Evolutionary conservation across 2,329 filamentous ascomycete genomes (phyloP).

Genomic region (Alternaria postmessia): DNA sequence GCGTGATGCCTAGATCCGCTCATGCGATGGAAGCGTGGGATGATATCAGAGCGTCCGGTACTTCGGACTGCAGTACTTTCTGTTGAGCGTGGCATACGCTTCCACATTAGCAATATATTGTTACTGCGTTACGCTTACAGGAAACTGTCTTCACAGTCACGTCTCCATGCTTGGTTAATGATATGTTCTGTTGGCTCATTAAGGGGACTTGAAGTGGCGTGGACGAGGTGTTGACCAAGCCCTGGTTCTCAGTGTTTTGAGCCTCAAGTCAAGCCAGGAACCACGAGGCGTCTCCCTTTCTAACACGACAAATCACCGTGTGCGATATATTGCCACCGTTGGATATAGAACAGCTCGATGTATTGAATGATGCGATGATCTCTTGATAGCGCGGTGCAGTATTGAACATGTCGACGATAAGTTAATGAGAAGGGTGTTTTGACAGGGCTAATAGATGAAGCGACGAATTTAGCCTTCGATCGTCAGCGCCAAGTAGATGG

Average conservation of each 20-base stretch:
- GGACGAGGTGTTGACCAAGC: no score
- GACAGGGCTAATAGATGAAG: constrained; percentile 27
- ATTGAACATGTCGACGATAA: neutral
- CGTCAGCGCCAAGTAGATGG: constrained; percentile 18
- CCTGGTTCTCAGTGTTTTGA: neutral
- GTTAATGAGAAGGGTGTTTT: constrained; percentile 22
- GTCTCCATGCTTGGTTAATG: no score
- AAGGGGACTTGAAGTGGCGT: neutral
- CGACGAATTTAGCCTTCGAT: constrained; percentile 32
- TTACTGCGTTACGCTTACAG: neutral
- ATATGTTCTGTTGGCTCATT: neutral
- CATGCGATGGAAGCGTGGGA: constrained; percentile 18
- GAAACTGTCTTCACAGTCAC: neutral
- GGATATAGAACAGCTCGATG: neutral
- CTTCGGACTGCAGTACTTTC: constrained; percentile 5
- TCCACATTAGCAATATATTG: neutral
- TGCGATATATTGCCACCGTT: neutral
- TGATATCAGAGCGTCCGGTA: neutral
- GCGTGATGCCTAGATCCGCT: constrained; percentile 13
- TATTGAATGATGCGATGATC: neutral
- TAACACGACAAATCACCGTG: no score
- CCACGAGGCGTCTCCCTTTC: neutral
- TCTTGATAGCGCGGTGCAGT: neutral
- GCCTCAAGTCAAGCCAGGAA: neutral
- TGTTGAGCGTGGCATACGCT: constrained; percentile 24